Evolutionary conservation across 2,329 filamentous ascomycete species (phyloP).

Genomic region (Mycosphaerella arachidis): DNA sequence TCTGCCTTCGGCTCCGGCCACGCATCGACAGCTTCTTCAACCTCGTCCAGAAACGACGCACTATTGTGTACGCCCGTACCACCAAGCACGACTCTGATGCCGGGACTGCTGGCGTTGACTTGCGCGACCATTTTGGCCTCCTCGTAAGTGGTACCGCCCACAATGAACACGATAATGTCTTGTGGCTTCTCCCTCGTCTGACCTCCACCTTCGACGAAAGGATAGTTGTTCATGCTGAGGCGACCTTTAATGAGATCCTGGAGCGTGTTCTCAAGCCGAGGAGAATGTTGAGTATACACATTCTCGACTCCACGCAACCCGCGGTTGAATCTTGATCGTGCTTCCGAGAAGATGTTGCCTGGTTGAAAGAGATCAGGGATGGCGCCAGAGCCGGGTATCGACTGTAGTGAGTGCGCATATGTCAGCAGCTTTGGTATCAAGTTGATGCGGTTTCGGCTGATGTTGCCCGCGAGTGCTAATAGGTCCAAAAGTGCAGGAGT

Average conservation of each 20-base stretch:
- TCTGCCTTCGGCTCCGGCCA: conserved; percentile 70
- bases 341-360: conserved; percentile 83
- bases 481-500: conserved; percentile 83
- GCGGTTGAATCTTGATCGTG: conserved; percentile 75
- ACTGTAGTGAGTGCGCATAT: conserved; percentile 83
- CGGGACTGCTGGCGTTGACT: conserved; percentile 85
- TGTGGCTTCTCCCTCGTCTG: conserved; percentile 92
- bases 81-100: conserved; percentile 81
- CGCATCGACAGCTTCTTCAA: conserved; percentile 77
- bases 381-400: conserved; percentile 58
- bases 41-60: conserved; percentile 80
- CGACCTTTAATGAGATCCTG: conserved; percentile 92
- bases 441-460: conserved; percentile 69
- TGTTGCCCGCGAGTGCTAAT: conserved; percentile 74
- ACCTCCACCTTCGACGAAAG: conserved; percentile 84
- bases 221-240: conserved; percentile 80
- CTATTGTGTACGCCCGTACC: conserved; percentile 88
- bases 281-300: conserved; percentile 96
- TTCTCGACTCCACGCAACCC: conserved; percentile 97
- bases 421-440: conserved; percentile 75
- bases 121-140: conserved; percentile 95
- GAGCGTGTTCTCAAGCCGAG: conserved; percentile 77
- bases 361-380: conserved; percentile 92
- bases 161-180: conserved; percentile 90
- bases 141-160: conserved; percentile 91